Evolutionary conservation across 2,329 filamentous ascomycete genomes (phyloP).

Genomic region (Botrytis elliptica): DNA sequence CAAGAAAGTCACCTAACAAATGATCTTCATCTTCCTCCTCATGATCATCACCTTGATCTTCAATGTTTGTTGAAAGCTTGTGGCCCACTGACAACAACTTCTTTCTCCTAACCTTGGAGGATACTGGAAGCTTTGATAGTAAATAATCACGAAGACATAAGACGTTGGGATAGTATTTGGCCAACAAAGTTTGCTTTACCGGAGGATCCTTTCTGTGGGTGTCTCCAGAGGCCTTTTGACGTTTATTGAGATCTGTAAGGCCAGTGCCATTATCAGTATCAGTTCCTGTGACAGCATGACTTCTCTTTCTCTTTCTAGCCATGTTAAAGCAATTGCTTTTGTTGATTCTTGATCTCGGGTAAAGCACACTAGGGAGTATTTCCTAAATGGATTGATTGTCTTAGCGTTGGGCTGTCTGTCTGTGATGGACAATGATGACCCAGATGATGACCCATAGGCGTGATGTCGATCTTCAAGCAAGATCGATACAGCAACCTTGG

Average conservation of each 20-base stretch:
- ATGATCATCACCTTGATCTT: not conserved
- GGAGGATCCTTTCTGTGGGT: constrained; percentile 26
- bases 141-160: constrained; percentile 70
- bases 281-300: constrained; percentile 19
- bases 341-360: not conserved
- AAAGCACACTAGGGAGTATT: not conserved
- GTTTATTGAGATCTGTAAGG: constrained; percentile 33
- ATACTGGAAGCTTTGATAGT: constrained; percentile 61
- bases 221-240: constrained; percentile 30
- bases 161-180: constrained; percentile 65
- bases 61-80: constrained; percentile 2
- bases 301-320: constrained; percentile 41
- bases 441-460: not conserved
- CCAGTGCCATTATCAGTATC: constrained; percentile 17
- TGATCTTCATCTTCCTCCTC: constrained; percentile 19
- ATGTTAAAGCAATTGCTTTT: not conserved
- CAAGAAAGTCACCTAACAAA: constrained; percentile 31
- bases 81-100: constrained; percentile 45
- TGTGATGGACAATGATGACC: not conserved
- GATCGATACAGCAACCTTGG: not conserved
- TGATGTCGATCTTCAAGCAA: constrained; percentile 2
- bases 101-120: constrained; percentile 61
- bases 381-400: not conserved
- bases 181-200: constrained; percentile 61
- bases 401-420: not conserved